A percentile compares a stretch with the other conserved stretches of the same genome.
phyloP scores from a whole-genome alignment of 345 rosid genomes.

The Balakata baccata region DNA sequence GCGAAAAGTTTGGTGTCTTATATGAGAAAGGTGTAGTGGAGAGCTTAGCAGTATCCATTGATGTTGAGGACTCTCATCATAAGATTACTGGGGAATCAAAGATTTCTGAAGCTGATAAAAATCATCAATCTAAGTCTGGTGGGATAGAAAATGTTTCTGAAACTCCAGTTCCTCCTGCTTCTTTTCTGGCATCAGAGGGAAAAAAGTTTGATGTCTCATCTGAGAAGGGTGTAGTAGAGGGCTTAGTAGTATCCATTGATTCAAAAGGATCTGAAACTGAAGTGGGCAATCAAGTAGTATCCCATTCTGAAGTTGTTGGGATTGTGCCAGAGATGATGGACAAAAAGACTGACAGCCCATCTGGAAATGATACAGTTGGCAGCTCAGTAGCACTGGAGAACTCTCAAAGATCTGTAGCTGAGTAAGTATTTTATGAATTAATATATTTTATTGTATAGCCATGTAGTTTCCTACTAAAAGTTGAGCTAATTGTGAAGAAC shows the following conservation, averaged over 20 bases:
- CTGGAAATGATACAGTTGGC: constrained; percentile 7
- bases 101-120: not conserved
- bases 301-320: not conserved
- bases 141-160: not conserved
- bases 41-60: no score
- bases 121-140: no score
- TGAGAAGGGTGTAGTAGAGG: no score
- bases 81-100: not conserved
- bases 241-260: not conserved
- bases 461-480: not conserved
- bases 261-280: constrained; percentile 13
- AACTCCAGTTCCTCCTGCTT: not conserved
- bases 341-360: constrained; percentile 11
- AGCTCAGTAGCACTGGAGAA: constrained; percentile 11
- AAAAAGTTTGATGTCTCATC: no score
- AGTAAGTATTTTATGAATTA: not conserved
- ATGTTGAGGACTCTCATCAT: no score
- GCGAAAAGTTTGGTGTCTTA: no score
- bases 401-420: not conserved
- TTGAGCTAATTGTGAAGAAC: not conserved
- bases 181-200: no score
- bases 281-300: not conserved
- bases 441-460: constrained; percentile 10
- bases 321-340: constrained; percentile 4
- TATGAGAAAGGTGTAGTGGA: no score